Evolutionary conservation across 2,329 filamentous ascomycete species (phyloP).

Genomic region (Fusarium aywerte): DNA sequence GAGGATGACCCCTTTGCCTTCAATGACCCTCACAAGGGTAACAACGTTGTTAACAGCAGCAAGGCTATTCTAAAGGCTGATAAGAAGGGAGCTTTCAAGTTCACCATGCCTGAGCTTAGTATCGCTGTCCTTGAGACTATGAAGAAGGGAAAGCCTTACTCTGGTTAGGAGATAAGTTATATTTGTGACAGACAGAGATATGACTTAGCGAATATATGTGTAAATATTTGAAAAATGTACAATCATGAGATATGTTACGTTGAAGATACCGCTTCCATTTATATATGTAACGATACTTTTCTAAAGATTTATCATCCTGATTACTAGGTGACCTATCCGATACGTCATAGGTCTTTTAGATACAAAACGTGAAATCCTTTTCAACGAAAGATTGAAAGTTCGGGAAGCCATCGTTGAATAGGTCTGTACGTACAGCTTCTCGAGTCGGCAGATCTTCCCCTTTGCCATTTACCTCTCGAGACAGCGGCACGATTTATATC

Average conservation of each 20-base stretch:
- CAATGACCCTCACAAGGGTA: conserved; percentile 57
- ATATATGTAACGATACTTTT: too few species aligned
- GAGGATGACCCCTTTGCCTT: conserved; percentile 54
- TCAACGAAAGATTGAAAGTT: too few species aligned
- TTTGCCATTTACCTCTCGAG: too few species aligned
- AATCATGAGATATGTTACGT: neutral
- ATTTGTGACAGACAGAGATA: too few species aligned
- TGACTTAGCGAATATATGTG: fast-evolving
- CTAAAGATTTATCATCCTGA: too few species aligned
- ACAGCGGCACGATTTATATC: neutral
- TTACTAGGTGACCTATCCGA: too few species aligned
- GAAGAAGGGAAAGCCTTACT: conserved; percentile 15
- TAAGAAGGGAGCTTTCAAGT: conserved; percentile 60
- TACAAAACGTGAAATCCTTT: too few species aligned
- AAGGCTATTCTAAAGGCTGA: conserved; percentile 55
- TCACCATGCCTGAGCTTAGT: conserved; percentile 64
- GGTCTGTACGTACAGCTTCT: too few species aligned
- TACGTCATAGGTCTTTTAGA: too few species aligned
- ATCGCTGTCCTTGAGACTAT: conserved; percentile 65
- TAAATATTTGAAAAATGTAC: neutral
- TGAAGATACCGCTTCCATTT: neutral
- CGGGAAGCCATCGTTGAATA: too few species aligned
- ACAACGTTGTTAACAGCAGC: conserved; percentile 61
- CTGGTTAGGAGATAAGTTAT: neutral
- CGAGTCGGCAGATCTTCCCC: too few species aligned